Conservation (phyloP, 2,329 filamentous ascomycete species). For the Xylaria sp. region DNA sequence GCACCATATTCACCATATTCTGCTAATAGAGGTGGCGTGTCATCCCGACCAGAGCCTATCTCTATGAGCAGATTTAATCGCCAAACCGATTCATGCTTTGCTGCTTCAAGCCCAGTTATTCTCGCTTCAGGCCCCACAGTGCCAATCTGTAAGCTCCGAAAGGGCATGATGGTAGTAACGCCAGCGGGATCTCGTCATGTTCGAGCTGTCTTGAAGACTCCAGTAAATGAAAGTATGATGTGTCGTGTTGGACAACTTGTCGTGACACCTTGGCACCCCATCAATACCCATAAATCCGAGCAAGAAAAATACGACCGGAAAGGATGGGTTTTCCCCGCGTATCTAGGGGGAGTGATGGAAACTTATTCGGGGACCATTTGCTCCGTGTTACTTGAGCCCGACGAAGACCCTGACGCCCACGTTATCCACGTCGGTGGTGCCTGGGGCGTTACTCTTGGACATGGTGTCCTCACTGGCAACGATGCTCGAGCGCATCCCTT, state of each 20-base stretch:
- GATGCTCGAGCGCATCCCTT: conserved; percentile 63
- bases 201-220: conserved; percentile 61
- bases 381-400: conserved; percentile 64
- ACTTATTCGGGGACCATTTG: conserved; percentile 64
- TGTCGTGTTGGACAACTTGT: conserved; percentile 59
- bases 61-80: conserved; percentile 11
- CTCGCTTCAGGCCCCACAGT: conserved; percentile 55
- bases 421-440: conserved; percentile 58
- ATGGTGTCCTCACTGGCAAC: conserved; percentile 57
- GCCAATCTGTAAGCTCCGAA: conserved; percentile 56
- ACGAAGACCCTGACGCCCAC: conserved; percentile 58
- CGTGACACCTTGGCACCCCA: conserved; percentile 70
- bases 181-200: conserved; percentile 61
- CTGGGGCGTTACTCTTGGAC: conserved; percentile 69
- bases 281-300: conserved; percentile 50
- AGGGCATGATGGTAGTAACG: conserved; percentile 61
- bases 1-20: no score
- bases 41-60: no score
- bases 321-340: conserved; percentile 60
- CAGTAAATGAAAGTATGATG: conserved; percentile 54
- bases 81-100: conserved; percentile 59
- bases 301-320: conserved; percentile 35
- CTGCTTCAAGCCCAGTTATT: conserved; percentile 58
- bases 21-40: no score
- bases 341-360: conserved; percentile 49